A percentile compares a stretch with the other conserved stretches of the same genome.
These are phyloP conservation scores for Hymenoscyphus linearis DNA, from an alignment of 2,329 filamentous ascomycete genomes.

Conservation along the genomic window DNA sequence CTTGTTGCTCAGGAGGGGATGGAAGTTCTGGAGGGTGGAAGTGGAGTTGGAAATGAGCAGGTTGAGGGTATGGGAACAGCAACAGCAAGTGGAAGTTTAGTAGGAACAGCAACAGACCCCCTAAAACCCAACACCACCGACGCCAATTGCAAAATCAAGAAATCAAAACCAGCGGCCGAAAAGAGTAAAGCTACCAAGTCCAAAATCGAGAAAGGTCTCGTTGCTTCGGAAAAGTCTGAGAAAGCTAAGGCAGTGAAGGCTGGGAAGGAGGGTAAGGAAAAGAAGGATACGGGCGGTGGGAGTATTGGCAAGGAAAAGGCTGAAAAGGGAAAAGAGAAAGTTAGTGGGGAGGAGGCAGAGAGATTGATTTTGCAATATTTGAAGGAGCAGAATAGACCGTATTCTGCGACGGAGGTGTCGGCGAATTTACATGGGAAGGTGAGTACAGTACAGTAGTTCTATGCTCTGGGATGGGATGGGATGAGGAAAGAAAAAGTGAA, in stretches of 20 bases:
- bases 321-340: slow-evolving; percentile 5
- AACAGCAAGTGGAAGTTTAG: too few relatives aligned
- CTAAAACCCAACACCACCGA: slow-evolving; percentile 22
- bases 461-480: not conserved
- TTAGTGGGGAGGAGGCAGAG: slow-evolving; percentile 31
- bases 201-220: slow-evolving; percentile 1
- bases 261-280: not conserved
- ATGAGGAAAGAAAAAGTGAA: slow-evolving; percentile 5
- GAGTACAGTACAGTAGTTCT: too few relatives aligned
- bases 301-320: slow-evolving; percentile 16
- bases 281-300: slow-evolving; percentile 3
- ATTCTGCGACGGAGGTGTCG: slow-evolving; percentile 48
- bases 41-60: too few relatives aligned
- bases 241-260: slow-evolving; percentile 6
- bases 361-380: slow-evolving; percentile 34
- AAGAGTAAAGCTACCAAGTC: slow-evolving; percentile 5
- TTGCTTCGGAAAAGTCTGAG: slow-evolving; percentile 4
- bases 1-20: not conserved
- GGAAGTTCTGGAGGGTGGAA: not conserved
- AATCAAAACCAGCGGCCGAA: slow-evolving; percentile 8
- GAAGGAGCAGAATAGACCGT: slow-evolving; percentile 35
- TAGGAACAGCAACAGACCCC: too few relatives aligned
- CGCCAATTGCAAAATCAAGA: slow-evolving; percentile 22
- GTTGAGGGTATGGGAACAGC: too few relatives aligned
- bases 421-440: slow-evolving; percentile 57